These are phyloP conservation scores for Ichthyophthirius multifiliis DNA, from an alignment of 169 alveolate species.

Conservation along the genomic window DNA sequence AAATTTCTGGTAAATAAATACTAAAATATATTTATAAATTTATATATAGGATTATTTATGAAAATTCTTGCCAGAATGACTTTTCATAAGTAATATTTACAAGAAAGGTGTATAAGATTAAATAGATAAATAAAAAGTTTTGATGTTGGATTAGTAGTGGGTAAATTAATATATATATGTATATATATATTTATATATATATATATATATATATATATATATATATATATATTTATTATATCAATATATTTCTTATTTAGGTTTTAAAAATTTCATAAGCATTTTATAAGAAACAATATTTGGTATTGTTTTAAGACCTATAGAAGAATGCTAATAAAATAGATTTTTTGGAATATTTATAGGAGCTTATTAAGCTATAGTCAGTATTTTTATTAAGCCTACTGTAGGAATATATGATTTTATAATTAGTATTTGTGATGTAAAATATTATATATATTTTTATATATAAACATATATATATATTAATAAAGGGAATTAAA, in stretches of 20 bases:
- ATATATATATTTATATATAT: no score
- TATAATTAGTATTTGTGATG: constrained; percentile 20
- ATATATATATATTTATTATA: no score
- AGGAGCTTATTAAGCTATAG: constrained; percentile 23
- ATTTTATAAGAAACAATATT: constrained; percentile 5
- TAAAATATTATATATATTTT: not conserved
- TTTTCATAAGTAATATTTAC: constrained; percentile 30
- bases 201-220: no score
- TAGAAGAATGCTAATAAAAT: constrained; percentile 16
- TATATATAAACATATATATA: not conserved
- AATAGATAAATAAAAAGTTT: constrained; percentile 31
- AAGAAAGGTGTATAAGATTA: constrained; percentile 30
- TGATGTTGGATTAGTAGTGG: constrained; percentile 25
- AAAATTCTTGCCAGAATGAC: constrained; percentile 21
- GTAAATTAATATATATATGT: not conserved
- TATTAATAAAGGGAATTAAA: constrained; percentile 12
- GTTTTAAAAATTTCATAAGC: constrained; percentile 10
- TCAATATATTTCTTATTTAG: constrained; percentile 3
- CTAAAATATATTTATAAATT: no score
- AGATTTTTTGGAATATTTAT: constrained; percentile 22
- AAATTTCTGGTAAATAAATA: constrained; percentile 2
- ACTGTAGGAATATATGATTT: constrained; percentile 41
- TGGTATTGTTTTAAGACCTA: constrained; percentile 31
- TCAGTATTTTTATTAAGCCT: constrained; percentile 33
- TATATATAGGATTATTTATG: constrained; percentile 24